phyloP scores from a whole-genome alignment of 768 basidiomycete genomes.

The Zangia roseola region DNA sequence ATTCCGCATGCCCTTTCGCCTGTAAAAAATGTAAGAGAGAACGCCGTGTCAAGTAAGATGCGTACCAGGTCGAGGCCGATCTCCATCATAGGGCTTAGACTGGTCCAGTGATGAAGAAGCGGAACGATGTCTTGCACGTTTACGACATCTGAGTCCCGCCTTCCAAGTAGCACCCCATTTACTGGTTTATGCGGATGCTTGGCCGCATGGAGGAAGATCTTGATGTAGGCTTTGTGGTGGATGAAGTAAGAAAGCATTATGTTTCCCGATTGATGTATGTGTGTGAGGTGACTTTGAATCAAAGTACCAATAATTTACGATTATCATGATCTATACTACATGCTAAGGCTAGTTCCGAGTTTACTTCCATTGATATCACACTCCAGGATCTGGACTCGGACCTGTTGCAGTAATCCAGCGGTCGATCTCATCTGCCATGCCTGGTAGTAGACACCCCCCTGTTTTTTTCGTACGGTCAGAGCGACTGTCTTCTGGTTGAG shows the following conservation, averaged over 20 bases:
- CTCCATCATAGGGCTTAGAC: conserved; percentile 83
- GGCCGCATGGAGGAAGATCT: conserved; percentile 75
- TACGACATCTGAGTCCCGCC: conserved; percentile 37
- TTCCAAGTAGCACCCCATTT: conserved; percentile 77
- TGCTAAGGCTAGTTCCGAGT: too few relatives aligned
- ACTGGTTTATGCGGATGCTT: conserved; percentile 76
- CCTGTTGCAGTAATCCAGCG: too few relatives aligned
- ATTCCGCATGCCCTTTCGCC: conserved; percentile 60
- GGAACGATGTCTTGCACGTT: conserved; percentile 67
- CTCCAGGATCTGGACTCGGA: too few relatives aligned
- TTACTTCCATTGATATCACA: too few relatives aligned
- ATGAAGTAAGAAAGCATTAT: conserved; percentile 48
- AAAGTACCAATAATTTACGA: too few relatives aligned
- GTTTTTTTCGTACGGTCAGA: too few relatives aligned
- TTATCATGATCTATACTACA: too few relatives aligned
- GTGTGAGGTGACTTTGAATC: too few relatives aligned
- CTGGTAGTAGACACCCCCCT: too few relatives aligned
- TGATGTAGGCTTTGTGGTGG: conserved; percentile 63
- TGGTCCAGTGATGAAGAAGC: conserved; percentile 83
- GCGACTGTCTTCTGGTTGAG: too few relatives aligned
- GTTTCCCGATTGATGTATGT: too few relatives aligned
- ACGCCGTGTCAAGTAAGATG: conserved; percentile 3
- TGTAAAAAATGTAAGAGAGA: conserved; percentile 25
- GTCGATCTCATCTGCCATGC: too few relatives aligned
- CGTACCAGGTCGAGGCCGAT: conserved; percentile 75